Evolutionary conservation across 805 yeast species (phyloP), one percentile per base, ranked within the genome.

Genomic region (Torulaspora maleeae): DNA sequence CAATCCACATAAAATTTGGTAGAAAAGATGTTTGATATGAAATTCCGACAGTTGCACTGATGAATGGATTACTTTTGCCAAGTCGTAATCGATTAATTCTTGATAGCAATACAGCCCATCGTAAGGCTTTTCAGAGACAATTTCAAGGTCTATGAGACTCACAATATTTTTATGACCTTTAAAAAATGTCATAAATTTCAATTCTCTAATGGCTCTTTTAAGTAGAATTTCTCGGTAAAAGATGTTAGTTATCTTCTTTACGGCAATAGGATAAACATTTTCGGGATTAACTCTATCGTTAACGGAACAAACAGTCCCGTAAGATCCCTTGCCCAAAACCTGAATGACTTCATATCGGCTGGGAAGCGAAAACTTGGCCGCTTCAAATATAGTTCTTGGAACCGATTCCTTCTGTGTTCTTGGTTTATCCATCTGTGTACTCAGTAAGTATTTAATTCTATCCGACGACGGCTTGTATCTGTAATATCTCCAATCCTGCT

Each of bases 21-120:
- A 89, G 32, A 80, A 61, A 54, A 87, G 84, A 49, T 77, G 76
- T 57, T 82, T 82, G 25, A 87, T 78, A 59, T 89, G 96, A 61
- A 82, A 83, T 50, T 86, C 93, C n/a, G 91, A 79, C 55, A 90
- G 78, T 51, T 83, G 87, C 13, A 81, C 83, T 0, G 81, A 68
- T 0, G 89, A 82, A 53, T 83, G 84, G 32, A 90, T 83, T n/a
- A 90, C 89, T 47, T 78, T 71, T 1, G 90, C 83, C 51, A 90
- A 70, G 63, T 90, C 97, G 59, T 77, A 82, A 54, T 86, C 95
- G 55, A 85, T 79, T 47, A 85, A 70, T 59, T 90, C 97, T 62
- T 89, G 95, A 61, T 82, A 84, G 61, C 96, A 86, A 61, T 90
- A 90, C 22, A 90, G 72, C 0, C 98, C 98, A 48, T 85, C 91